These are phyloP conservation scores for Mycena sp. DNA, from an alignment of 1,284 basidiomycete species.

Conservation along the genomic window DNA sequence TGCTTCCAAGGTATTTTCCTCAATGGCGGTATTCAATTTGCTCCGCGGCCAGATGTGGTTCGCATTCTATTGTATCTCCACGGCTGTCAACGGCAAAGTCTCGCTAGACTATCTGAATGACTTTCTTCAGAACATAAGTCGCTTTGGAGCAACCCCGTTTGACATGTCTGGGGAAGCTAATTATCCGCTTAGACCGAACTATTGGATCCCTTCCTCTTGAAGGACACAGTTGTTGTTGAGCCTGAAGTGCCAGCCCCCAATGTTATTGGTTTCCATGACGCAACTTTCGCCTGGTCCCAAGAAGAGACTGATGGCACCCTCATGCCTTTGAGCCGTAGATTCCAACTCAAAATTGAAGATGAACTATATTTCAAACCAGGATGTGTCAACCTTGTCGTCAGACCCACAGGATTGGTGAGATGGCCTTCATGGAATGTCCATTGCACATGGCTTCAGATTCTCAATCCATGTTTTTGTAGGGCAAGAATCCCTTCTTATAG, in stretches of 20 bases:
- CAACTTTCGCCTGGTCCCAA: constrained; percentile 54
- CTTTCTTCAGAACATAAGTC: constrained; percentile 49
- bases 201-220: constrained; percentile 50
- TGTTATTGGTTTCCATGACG: constrained; percentile 51
- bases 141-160: background rate
- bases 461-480: background rate
- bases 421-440: background rate
- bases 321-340: constrained; percentile 33
- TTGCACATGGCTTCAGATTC: background rate
- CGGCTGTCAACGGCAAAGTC: constrained; percentile 33
- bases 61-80: constrained; percentile 21
- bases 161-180: background rate
- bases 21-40: constrained; percentile 46
- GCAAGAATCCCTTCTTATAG: constrained; percentile 54
- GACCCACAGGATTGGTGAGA: constrained; percentile 32
- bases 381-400: constrained; percentile 32
- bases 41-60: constrained; percentile 40
- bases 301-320: constrained; percentile 36
- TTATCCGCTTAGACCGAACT: constrained; percentile 52
- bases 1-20: constrained; percentile 36
- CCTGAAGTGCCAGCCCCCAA: constrained; percentile 34
- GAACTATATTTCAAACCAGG: constrained; percentile 30
- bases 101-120: constrained; percentile 56
- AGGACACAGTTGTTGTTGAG: constrained; percentile 36
- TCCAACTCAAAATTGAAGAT: constrained; percentile 29